Base-by-base conservation (phyloP, 495 filamentous ascomycete genomes). In the Penicillium chermesinum region DNA sequence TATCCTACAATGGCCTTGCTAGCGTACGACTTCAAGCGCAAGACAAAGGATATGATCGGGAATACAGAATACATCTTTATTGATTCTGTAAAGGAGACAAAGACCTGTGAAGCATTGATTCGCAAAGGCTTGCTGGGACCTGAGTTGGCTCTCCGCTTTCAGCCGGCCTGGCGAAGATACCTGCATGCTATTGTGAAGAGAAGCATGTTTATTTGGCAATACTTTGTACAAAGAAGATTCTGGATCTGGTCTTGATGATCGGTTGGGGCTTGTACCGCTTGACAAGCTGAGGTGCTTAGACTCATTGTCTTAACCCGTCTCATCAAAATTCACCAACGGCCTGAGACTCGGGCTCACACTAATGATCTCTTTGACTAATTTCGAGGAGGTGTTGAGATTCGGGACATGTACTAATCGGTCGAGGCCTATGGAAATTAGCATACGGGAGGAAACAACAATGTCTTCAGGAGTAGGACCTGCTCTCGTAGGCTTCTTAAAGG, bases 1-100 rank as follows among this genome's bases (percentile, higher is more conserved):
- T 59, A 59, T 45, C 56, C 56, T 53, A 55, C 56, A 46, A 56
- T 59, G 53, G 53, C 52, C 42, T 38, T 59, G 45, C 7, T 53
- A 40, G 56, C 52, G n/a, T 59, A 55, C 30, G 49, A 55, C 14
- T 50, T 56, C 46, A 56, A 53, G 36, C 46, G 53, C 45, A 59
- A 53, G 35, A 53, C 56, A 48, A 53, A 56, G 45, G 21, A 50
- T 44, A 47, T 56, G 18, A 18, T 20, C 14, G 39, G 2, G 19
- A 44, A 50, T 42, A 18, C 56, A 48, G 56, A 59, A 45, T 42
- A 55, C 35, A 43, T 37, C 20, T 16, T 34, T n/a, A 50, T 53
- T 53, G 56, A 59, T 15, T 53, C 45, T 45, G 42, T 32, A 33
- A 59, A 50, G 45, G 57, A 55, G 57, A 48, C 27, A 45, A 50